Percentiles rank a stretch among this genome's conserved stretches.
phyloP scores from a whole-genome alignment of 2,329 filamentous ascomycete genomes.

The Pyrenochaeta sp. region DNA sequence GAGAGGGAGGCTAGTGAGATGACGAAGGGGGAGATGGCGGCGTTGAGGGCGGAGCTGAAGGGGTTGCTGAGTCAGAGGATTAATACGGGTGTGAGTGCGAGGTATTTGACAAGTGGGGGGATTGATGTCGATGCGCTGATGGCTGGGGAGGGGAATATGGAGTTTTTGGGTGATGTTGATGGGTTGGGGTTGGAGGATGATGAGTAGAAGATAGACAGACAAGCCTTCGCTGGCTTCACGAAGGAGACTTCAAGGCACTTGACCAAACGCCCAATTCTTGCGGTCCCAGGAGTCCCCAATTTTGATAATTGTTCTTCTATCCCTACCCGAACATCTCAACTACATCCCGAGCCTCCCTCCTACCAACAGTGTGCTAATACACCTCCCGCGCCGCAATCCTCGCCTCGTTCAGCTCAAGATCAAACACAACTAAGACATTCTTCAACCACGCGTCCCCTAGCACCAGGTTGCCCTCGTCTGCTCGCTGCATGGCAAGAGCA shows the following conservation, averaged over 20 bases:
- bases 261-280: no score
- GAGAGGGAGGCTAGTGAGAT: slow-evolving; percentile 73
- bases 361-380: no score
- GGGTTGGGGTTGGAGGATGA: slow-evolving; percentile 51
- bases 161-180: slow-evolving; percentile 68
- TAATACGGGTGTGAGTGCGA: slow-evolving; percentile 87
- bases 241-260: no score
- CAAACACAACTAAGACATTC: slow-evolving; percentile 57
- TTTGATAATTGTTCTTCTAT: no score
- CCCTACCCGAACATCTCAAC: no score
- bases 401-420: slow-evolving; percentile 52
- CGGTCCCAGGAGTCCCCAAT: no score
- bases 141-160: slow-evolving; percentile 64
- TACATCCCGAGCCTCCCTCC: no score
- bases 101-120: slow-evolving; percentile 82
- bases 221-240: no score
- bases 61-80: slow-evolving; percentile 74
- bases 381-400: slow-evolving; percentile 45
- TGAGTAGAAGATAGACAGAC: not conserved
- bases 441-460: slow-evolving; percentile 56
- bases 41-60: slow-evolving; percentile 74
- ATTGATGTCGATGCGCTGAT: slow-evolving; percentile 81
- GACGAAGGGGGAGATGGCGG: slow-evolving; percentile 76
- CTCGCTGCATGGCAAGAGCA: slow-evolving; percentile 26
- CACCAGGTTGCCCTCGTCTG: slow-evolving; percentile 20